These are phyloP conservation scores for Candida qinlingensis DNA, from an alignment of 805 yeast species.

Conservation along the genomic window DNA sequence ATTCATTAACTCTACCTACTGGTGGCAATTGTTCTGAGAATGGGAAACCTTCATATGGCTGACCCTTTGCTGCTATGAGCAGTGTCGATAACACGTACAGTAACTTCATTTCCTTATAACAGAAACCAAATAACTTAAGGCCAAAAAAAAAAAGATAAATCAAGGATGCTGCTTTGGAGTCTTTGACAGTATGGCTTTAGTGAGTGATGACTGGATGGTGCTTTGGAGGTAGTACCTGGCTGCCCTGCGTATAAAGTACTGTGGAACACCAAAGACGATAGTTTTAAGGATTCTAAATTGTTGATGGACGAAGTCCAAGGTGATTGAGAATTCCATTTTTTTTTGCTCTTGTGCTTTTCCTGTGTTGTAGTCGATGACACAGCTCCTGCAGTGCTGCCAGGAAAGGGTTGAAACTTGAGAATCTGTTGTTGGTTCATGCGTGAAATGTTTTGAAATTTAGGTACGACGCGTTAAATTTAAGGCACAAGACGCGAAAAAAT, in stretches of 20 bases:
- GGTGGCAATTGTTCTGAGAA: constrained; percentile 80
- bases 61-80: constrained; percentile 24
- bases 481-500: not conserved
- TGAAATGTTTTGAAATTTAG: not conserved
- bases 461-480: not conserved
- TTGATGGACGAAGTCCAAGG: not conserved
- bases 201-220: not conserved
- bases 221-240: not conserved
- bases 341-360: not conserved
- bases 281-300: not conserved
- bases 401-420: not conserved
- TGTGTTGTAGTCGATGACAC: not conserved
- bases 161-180: not conserved
- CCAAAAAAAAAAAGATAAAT: not conserved
- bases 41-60: constrained; percentile 67
- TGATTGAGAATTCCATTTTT: not conserved
- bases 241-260: not conserved
- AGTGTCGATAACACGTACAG: constrained; percentile 1
- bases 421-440: not conserved
- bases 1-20: constrained; percentile 66
- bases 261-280: not conserved
- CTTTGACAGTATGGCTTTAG: not conserved
- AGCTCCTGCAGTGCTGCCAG: not conserved
- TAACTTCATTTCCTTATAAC: not conserved
- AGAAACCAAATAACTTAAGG: not conserved